Base-by-base conservation (phyloP, 192 early-diverging fungal genomes). In the Podila clonocystis region DNA sequence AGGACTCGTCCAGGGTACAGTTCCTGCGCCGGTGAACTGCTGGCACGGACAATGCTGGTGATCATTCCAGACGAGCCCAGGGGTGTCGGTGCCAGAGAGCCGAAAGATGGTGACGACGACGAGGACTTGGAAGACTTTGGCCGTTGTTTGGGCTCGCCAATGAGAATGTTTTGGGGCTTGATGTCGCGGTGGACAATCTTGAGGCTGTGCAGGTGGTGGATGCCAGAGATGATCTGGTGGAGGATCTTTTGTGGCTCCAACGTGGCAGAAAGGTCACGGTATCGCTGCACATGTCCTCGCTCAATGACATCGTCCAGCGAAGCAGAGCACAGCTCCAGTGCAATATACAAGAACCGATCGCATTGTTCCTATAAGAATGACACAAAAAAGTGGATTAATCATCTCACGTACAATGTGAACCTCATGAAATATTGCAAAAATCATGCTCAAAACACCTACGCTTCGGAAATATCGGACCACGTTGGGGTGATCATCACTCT, bases 121-220 rank as follows among this genome's bases (percentile, higher is more conserved):
- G 70, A n/a, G n/a, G n/a, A 73, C 38, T 63, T 63, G 30, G 74
- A 66, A 63, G 85, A 57, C 75, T 85, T 80, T 30, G 77, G 77
- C 28, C 83, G 73, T 24, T 87, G 85, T 63, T 88, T 88, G 3
- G 88, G 86, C 24, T 89, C 87, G 6, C 91, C 91, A 49, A 98
- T 85, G 58, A 99, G 87, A 59, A 99, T 97, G 73, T 99, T 99
- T 63, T 98, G 92, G 19, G 92, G 98, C 82, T 99, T 99, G 73
- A 99, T 96, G 75, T 99, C 98, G 11, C 98, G 91, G 82, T 99
- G 98, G 5, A 99, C 97, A 73, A 99, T 96, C 83, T 98, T 96
- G 34, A 98, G 87, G 33, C 89, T 88, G 75, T 99, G 98, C 17
- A 99, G 79, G 70, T 98, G 94, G 57, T 93, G 87, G 19, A 99